Evolutionary conservation across 2,329 filamentous ascomycete genomes (phyloP).

Genomic region (Claviceps pusilla): DNA sequence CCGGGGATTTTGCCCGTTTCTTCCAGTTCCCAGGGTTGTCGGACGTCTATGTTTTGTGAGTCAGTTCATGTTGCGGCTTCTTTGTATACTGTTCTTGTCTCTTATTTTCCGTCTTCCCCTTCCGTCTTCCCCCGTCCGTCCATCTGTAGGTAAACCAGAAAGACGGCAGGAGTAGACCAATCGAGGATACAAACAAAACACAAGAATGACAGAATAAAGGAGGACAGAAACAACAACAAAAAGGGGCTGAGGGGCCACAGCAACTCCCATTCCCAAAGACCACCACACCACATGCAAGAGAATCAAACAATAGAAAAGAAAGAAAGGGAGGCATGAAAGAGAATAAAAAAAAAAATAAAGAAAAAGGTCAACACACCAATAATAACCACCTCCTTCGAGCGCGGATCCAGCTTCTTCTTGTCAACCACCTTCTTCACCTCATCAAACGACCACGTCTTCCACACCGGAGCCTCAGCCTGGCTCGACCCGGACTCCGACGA

Average conservation of each 20-base stretch:
- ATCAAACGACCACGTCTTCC: constrained; percentile 33
- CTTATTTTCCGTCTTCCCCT: background rate
- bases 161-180: no score
- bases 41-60: constrained; percentile 39
- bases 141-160: no score
- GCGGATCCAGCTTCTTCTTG: constrained; percentile 6
- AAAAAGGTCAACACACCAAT: constrained; percentile 26
- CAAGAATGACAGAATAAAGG: no score
- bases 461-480: background rate
- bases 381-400: constrained; percentile 17
- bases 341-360: background rate
- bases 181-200: no score
- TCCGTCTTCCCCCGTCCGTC: no score
- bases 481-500: background rate
- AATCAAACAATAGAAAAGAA: background rate
- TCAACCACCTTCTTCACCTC: constrained; percentile 28
- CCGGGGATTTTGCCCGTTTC: constrained; percentile 60
- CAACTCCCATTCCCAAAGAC: no score
- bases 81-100: background rate
- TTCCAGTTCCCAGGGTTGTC: constrained; percentile 54
- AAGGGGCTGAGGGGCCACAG: no score
- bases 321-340: background rate
- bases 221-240: no score
- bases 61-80: background rate
- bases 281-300: no score